Conservation (phyloP, 73 alveolate genomes). For the Paramecium bursaria region DNA sequence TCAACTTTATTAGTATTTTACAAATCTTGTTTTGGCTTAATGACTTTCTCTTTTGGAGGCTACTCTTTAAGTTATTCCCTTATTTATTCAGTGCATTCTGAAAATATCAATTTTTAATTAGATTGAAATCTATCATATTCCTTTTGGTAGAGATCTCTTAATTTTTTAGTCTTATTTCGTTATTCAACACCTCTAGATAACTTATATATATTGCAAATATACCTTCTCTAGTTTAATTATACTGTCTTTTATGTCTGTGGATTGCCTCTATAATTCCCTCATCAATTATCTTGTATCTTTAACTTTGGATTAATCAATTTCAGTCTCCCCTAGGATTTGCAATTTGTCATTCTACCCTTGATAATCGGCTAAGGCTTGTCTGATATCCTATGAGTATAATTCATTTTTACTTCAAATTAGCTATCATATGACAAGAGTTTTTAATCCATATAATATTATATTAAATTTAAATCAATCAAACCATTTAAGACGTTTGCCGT, state of each 20-base stretch:
- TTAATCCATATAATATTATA: background rate
- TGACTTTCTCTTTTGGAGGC: too few species aligned
- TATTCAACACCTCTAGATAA: conserved; percentile 45
- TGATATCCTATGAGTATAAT: background rate
- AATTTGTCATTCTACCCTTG: background rate
- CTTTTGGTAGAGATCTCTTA: conserved; percentile 37
- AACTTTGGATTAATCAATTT: background rate
- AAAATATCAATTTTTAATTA: too few species aligned
- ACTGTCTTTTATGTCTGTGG: background rate
- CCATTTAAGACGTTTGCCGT: conserved; percentile 68
- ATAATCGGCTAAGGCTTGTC: background rate
- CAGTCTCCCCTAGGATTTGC: background rate
- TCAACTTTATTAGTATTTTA: too few species aligned
- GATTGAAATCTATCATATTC: background rate
- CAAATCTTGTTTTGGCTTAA: too few species aligned
- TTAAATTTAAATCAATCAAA: conserved; percentile 42
- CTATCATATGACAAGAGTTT: background rate
- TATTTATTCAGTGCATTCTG: background rate
- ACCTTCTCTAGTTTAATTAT: conserved; percentile 37
- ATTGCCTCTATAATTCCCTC: background rate
- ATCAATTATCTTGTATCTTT: background rate
- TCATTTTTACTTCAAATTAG: background rate
- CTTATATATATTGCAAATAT: background rate
- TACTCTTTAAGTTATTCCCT: too few species aligned
- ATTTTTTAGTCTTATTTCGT: conserved; percentile 45